Percentiles rank a stretch among this genome's conserved stretches.
phyloP scores from a whole-genome alignment of 2,329 filamentous ascomycete genomes.

The Aspergillus neotritici region DNA sequence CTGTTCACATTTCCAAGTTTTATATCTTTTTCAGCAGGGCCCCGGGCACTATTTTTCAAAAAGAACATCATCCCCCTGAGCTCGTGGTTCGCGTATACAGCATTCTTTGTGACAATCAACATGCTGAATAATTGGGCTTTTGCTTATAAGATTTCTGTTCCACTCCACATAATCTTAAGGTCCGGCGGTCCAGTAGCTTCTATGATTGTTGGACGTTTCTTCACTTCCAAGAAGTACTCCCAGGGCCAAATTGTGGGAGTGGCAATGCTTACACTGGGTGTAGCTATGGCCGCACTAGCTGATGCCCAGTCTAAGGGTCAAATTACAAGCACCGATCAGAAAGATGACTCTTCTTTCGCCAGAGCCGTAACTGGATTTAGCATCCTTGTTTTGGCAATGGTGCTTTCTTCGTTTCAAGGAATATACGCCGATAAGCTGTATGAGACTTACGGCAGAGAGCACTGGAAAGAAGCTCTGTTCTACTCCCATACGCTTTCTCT shows the following conservation, averaged over 20 bases:
- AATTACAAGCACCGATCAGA: constrained; percentile 37
- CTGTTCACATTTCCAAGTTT: constrained; percentile 71
- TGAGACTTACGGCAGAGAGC: constrained; percentile 67
- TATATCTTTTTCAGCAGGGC: constrained; percentile 55
- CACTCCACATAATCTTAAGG: constrained; percentile 91
- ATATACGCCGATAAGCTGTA: constrained; percentile 92
- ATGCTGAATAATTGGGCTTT: constrained; percentile 97
- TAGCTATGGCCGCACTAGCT: constrained; percentile 81
- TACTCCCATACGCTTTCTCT: constrained; percentile 63
- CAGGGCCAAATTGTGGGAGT: constrained; percentile 76
- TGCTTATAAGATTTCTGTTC: constrained; percentile 92
- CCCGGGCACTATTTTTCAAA: constrained; percentile 66
- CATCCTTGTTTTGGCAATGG: constrained; percentile 80
- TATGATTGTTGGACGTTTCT: constrained; percentile 81
- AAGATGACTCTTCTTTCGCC: constrained; percentile 20
- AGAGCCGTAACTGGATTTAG: constrained; percentile 59
- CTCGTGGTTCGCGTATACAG: constrained; percentile 82
- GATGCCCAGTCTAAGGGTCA: constrained; percentile 74
- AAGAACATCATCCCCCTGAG: constrained; percentile 74
- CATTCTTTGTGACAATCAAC: constrained; percentile 89
- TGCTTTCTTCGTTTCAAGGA: constrained; percentile 89
- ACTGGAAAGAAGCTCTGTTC: constrained; percentile 95
- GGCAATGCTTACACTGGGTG: constrained; percentile 73
- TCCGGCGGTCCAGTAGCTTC: constrained; percentile 95
- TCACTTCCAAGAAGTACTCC: constrained; percentile 73